Percentiles rank a stretch among this genome's conserved stretches.
Conservation (phyloP, 75 land plant species). For the Pseudotsuga menziesii region DNA sequence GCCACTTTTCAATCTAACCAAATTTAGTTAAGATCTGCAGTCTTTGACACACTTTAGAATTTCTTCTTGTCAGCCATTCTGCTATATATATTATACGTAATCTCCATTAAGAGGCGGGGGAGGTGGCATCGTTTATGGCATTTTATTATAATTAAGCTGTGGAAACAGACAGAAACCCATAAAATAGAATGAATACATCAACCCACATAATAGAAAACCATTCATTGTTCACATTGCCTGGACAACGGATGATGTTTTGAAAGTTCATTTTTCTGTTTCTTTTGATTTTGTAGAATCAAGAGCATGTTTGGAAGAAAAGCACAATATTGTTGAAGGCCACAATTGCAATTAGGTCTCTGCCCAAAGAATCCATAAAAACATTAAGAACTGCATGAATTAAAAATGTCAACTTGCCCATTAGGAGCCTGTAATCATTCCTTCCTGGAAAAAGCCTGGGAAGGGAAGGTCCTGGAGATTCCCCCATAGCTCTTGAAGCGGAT, state of each 20-base stretch:
- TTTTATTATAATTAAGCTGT: background rate
- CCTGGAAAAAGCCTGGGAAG: background rate
- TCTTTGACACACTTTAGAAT: too few relatives aligned
- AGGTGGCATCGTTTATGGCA: too few relatives aligned
- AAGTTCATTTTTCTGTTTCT: background rate
- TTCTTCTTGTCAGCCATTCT: too few relatives aligned
- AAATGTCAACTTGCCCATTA: background rate
- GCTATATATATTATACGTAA: too few relatives aligned
- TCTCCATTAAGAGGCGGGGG: too few relatives aligned
- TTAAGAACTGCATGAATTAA: background rate
- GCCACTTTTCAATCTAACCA: too few relatives aligned
- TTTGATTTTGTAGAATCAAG: background rate
- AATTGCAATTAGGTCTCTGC: background rate
- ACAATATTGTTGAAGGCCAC: background rate
- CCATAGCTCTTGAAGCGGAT: conserved; percentile 6
- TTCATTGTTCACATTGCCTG: background rate
- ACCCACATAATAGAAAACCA: background rate
- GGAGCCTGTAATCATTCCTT: background rate
- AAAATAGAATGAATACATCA: background rate
- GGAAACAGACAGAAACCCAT: background rate
- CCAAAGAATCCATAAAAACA: background rate
- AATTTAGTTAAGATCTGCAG: too few relatives aligned
- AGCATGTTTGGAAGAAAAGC: background rate
- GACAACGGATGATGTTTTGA: background rate
- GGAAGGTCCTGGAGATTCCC: conserved; percentile 11